Evolutionary conservation across 106 monocot species (phyloP).

Genomic region (Dendrobium chrysotoxum): DNA sequence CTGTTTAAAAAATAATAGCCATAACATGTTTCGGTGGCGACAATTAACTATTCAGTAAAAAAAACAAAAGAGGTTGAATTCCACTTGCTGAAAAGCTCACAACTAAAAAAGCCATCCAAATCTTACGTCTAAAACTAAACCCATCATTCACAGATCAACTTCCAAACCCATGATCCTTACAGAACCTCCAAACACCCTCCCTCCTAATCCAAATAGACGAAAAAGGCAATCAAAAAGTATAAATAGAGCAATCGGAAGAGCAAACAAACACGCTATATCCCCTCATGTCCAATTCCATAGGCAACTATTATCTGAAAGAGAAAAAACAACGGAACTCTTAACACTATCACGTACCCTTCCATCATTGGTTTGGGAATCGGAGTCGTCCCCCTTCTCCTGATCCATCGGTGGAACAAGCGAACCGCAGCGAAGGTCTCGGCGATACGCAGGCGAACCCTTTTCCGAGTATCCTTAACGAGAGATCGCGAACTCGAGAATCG

Average conservation of each 20-base stretch:
- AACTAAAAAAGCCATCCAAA: too few species aligned
- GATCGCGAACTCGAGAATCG: too few species aligned
- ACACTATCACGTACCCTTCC: neutral
- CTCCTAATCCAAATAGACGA: neutral
- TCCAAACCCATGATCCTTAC: neutral
- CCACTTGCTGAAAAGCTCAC: too few species aligned
- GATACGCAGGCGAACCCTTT: neutral
- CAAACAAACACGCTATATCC: neutral
- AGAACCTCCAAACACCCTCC: neutral
- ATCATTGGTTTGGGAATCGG: neutral
- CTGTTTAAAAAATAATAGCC: neutral
- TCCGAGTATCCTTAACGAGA: neutral
- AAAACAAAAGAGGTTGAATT: too few species aligned
- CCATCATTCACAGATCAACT: too few species aligned
- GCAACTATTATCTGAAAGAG: neutral
- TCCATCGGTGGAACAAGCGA: slow-evolving; percentile 1
- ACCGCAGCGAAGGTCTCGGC: neutral
- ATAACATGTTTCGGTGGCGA: neutral
- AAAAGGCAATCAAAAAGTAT: neutral
- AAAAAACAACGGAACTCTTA: neutral
- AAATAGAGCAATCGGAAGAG: neutral
- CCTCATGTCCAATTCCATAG: neutral
- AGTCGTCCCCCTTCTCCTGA: slow-evolving; percentile 4
- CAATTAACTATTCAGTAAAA: too few species aligned
- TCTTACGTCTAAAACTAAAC: too few species aligned